Percentiles rank a stretch among this genome's conserved stretches.
These are phyloP conservation scores for Nothophytophthora sp. DNA, from an alignment of 352 stramenopile species.

Conservation along the genomic window DNA sequence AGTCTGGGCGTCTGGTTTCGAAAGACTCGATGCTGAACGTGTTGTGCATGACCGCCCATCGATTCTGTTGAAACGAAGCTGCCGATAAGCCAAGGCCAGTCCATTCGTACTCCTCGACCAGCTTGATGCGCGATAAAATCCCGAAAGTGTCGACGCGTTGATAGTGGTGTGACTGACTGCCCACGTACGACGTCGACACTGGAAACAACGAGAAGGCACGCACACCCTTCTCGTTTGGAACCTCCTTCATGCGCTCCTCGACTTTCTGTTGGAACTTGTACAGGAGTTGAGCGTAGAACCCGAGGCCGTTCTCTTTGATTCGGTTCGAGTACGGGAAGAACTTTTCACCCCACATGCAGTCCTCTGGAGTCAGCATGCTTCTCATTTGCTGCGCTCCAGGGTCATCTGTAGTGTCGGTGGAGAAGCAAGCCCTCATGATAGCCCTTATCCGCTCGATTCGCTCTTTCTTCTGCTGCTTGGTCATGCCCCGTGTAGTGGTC, in stretches of 20 bases:
- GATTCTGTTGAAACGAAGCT: neutral
- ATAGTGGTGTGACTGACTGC: constrained; percentile 13
- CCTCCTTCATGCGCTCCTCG: constrained; percentile 3
- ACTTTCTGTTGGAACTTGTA: constrained; percentile 14
- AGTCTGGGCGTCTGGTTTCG: constrained; percentile 6
- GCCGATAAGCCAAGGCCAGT: neutral
- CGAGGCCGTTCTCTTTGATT: constrained; percentile 16
- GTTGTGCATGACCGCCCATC: constrained; percentile 6
- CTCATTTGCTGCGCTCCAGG: neutral
- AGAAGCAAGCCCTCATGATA: constrained; percentile 7
- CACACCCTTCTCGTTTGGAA: constrained; percentile 2
- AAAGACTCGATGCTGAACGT: constrained; percentile 8
- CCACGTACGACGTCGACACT: neutral
- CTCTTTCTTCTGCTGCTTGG: constrained; percentile 7
- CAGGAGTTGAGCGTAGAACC: constrained; percentile 15
- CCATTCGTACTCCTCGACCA: neutral
- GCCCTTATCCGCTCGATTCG: neutral
- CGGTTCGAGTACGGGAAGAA: constrained; percentile 11
- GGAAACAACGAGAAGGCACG: constrained; percentile 11
- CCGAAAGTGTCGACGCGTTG: constrained; percentile 4
- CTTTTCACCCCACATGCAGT: constrained; percentile 6
- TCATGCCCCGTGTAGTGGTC: neutral
- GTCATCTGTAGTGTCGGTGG: neutral
- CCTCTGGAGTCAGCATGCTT: neutral
- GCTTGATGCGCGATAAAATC: constrained; percentile 4